Conservation (phyloP, 176 grass and related monocot genomes). For the Dactylis glomerata region DNA sequence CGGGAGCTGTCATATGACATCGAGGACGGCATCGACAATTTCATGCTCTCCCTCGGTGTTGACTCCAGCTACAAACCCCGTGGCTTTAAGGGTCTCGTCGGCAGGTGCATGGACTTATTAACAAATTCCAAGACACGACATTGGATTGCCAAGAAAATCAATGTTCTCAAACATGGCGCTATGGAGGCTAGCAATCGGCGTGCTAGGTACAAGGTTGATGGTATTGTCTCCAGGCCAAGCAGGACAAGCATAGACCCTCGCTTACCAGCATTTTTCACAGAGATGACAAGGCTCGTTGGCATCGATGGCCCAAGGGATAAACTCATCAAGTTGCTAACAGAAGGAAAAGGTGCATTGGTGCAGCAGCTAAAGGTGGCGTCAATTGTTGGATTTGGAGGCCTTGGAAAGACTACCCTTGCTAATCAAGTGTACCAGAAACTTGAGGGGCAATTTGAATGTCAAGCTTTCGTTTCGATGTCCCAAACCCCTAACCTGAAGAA, state of each 20-base stretch:
- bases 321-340: conserved; percentile 10
- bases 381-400: conserved; percentile 14
- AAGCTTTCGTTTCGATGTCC: conserved; percentile 22
- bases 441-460: conserved; percentile 8
- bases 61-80: not conserved
- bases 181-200: conserved; percentile 9
- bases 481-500: conserved; percentile 17
- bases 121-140: conserved; percentile 19
- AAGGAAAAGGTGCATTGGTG: not conserved
- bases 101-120: not conserved
- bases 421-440: conserved; percentile 13
- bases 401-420: conserved; percentile 21
- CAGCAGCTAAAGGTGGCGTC: conserved; percentile 18
- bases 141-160: conserved; percentile 5
- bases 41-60: not conserved
- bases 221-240: not conserved
- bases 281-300: not conserved
- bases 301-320: conserved; percentile 5
- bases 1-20: conserved; percentile 25
- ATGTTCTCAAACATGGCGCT: not conserved
- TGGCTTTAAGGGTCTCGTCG: not conserved
- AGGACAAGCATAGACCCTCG: conserved; percentile 15
- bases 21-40: conserved; percentile 6
- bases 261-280: conserved; percentile 6
- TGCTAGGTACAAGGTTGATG: conserved; percentile 23